Percentiles rank a stretch among this genome's conserved stretches.
Evolutionary conservation across 1,284 basidiomycete species (phyloP).

Genomic region (Neonothopanus nambi): DNA sequence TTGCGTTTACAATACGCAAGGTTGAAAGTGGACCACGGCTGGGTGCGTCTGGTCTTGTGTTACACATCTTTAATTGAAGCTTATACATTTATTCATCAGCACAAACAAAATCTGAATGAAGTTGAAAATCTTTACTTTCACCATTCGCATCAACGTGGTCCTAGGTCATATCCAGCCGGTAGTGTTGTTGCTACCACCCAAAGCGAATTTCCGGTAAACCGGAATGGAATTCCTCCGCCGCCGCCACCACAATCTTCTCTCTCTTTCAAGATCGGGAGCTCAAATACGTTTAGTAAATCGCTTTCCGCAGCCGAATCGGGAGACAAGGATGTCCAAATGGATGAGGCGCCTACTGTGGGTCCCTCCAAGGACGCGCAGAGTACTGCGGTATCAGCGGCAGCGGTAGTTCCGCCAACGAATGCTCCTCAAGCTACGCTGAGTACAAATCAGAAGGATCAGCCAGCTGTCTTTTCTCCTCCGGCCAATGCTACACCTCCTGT

Average conservation of each 20-base stretch:
- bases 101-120: conserved; percentile 59
- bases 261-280: background rate
- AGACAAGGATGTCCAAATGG: too few relatives aligned
- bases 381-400: too few relatives aligned
- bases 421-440: too few relatives aligned
- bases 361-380: too few relatives aligned
- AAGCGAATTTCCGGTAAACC: background rate
- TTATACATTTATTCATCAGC: conserved; percentile 31
- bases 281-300: too few relatives aligned
- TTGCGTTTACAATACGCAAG: conserved; percentile 74
- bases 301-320: too few relatives aligned
- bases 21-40: conserved; percentile 78
- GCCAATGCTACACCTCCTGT: too few relatives aligned
- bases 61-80: conserved; percentile 1
- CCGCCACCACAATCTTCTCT: background rate
- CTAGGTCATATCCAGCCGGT: background rate
- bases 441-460: too few relatives aligned
- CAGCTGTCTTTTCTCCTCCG: too few relatives aligned
- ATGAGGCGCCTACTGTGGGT: too few relatives aligned
- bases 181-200: background rate
- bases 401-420: too few relatives aligned
- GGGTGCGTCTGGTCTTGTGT: conserved; percentile 49
- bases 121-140: conserved; percentile 66
- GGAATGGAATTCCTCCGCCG: background rate
- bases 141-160: conserved; percentile 39